Evolutionary conservation across 1,139 yeast genomes (phyloP).

Genomic region (Martiniozyma asiatica): DNA sequence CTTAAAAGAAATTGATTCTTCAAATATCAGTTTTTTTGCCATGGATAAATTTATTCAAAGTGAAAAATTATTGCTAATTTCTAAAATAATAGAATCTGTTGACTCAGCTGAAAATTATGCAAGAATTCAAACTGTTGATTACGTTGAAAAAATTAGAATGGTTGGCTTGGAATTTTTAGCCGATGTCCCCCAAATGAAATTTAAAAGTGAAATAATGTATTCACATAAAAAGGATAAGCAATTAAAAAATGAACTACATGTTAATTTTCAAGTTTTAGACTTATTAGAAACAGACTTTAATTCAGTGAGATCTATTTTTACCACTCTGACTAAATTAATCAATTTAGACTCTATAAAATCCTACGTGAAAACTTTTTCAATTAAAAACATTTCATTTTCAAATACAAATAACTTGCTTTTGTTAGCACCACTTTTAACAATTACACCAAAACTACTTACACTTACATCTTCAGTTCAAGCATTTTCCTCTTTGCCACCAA

Average conservation of each 20-base stretch:
- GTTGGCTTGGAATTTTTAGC: slow-evolving; percentile 50
- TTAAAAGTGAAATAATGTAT: slow-evolving; percentile 77
- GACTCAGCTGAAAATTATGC: slow-evolving; percentile 57
- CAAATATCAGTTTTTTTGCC: slow-evolving; percentile 52
- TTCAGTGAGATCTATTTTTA: slow-evolving; percentile 5
- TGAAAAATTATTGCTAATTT: slow-evolving; percentile 59
- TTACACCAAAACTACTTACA: slow-evolving; percentile 19
- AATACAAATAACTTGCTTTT: too few species aligned
- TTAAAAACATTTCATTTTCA: too few species aligned
- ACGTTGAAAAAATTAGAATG: slow-evolving; percentile 52
- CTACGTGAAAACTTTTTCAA: too few species aligned
- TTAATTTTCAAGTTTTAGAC: slow-evolving; percentile 52
- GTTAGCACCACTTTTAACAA: too few species aligned
- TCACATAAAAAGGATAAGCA: slow-evolving; percentile 52
- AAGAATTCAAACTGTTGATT: slow-evolving; percentile 40
- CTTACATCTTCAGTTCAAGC: slow-evolving; percentile 17
- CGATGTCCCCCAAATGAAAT: slow-evolving; percentile 43
- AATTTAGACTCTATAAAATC: too few species aligned
- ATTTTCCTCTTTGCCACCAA: slow-evolving; percentile 16
- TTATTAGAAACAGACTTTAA: slow-evolving; percentile 41
- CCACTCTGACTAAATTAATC: too few species aligned
- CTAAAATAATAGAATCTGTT: slow-evolving; percentile 54
- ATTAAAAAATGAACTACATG: slow-evolving; percentile 45
- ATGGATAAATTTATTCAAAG: slow-evolving; percentile 59
- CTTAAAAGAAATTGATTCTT: slow-evolving; percentile 33